Percentiles rank a stretch among this genome's conserved stretches.
Conservation (phyloP, 2,329 filamentous ascomycete genomes). For the Penicillium fuscoglaucum region DNA sequence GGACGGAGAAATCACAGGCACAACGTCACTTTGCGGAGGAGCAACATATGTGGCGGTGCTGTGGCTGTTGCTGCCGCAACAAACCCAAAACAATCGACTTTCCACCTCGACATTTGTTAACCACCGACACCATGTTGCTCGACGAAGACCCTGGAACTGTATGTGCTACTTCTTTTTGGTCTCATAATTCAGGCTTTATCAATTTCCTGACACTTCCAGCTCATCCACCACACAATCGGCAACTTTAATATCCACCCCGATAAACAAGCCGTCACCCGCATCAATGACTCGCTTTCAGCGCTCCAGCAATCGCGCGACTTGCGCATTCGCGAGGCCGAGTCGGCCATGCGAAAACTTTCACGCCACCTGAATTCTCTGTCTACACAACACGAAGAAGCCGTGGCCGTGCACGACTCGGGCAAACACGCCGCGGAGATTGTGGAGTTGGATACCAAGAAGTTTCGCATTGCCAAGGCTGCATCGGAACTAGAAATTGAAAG, state of each 20-base stretch:
- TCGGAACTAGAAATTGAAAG: conserved; percentile 89
- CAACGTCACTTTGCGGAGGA: conserved; percentile 33
- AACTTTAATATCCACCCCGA: conserved; percentile 96
- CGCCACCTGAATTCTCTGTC: conserved; percentile 74
- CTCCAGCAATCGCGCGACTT: conserved; percentile 82
- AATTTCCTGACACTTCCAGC: conserved; percentile 51
- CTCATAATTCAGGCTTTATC: neutral
- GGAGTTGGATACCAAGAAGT: conserved; percentile 87
- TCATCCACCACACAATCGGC: conserved; percentile 85
- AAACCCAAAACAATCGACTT: conserved; percentile 24
- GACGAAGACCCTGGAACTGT: conserved; percentile 89
- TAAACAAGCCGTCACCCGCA: conserved; percentile 77
- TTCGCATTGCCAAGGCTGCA: conserved; percentile 87
- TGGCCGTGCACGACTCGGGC: conserved; percentile 71
- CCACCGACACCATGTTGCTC: conserved; percentile 73
- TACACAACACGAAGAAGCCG: conserved; percentile 74
- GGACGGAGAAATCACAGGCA: conserved; percentile 17
- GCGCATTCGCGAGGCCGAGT: conserved; percentile 69
- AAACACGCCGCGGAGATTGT: conserved; percentile 83
- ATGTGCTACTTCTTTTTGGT: conserved; percentile 36
- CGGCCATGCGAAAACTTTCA: conserved; percentile 67
- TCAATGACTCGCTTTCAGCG: conserved; percentile 77
- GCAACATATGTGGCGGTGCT: conserved; percentile 39
- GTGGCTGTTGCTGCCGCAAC: conserved; percentile 46
- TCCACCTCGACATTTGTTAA: neutral